phyloP scores from a whole-genome alignment of 73 alveolate genomes.

The Paramecium tetraurelia region DNA sequence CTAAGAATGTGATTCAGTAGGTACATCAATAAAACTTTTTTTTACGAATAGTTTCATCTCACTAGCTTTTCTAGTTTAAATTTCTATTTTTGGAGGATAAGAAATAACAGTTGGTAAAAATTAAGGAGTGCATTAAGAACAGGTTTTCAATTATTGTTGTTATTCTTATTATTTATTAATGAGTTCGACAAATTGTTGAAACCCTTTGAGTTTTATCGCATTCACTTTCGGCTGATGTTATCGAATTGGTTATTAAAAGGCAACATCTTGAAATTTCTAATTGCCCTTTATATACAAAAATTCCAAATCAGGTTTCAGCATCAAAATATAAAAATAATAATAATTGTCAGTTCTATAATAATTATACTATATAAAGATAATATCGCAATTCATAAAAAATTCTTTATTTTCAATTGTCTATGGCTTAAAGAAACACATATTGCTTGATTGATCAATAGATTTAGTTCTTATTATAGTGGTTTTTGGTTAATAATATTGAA shows the following conservation, averaged over 20 bases:
- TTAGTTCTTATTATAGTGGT: neutral
- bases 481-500: neutral
- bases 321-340: neutral
- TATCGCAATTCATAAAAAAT: neutral
- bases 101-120: neutral
- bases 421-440: neutral
- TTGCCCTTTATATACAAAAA: neutral
- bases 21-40: constrained; percentile 16
- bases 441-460: neutral
- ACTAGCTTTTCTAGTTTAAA: neutral
- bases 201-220: constrained; percentile 15
- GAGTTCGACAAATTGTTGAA: neutral
- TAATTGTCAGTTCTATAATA: neutral
- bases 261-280: neutral
- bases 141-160: neutral
- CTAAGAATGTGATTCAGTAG: neutral
- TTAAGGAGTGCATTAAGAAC: neutral
- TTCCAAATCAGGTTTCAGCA: constrained; percentile 17
- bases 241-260: neutral
- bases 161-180: neutral
- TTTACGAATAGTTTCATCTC: neutral
- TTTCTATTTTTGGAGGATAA: constrained; percentile 19
- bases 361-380: neutral
- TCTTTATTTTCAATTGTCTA: neutral
- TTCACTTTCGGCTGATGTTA: neutral